A percentile compares a stretch with the other conserved stretches of the same genome.
These are phyloP conservation scores for Aureobasidium sp. DNA, from an alignment of 2,329 filamentous ascomycete genomes.

Conservation along the genomic window DNA sequence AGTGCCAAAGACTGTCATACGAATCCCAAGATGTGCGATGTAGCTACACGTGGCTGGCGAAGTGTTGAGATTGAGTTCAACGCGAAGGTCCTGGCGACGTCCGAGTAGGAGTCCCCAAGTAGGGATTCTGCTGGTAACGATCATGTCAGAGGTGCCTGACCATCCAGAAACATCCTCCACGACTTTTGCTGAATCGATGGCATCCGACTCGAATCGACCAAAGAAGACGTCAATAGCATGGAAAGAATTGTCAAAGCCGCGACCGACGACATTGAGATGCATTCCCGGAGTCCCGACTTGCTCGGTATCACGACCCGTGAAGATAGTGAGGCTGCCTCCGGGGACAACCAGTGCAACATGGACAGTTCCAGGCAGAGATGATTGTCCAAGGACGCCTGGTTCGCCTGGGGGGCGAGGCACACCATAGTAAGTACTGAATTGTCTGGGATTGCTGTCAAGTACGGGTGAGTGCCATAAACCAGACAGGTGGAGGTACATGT, in stretches of 20 bases:
- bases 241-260: constrained; percentile 9
- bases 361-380: background rate
- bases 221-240: constrained; percentile 16
- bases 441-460: background rate
- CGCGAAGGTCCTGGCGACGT: constrained; percentile 18
- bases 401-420: background rate
- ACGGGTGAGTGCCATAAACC: constrained; percentile 20
- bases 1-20: background rate
- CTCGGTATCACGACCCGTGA: background rate
- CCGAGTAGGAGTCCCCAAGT: constrained; percentile 24
- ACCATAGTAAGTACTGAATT: background rate
- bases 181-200: constrained; percentile 10
- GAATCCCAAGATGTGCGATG: background rate
- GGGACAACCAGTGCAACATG: constrained; percentile 15
- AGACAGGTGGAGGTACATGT: constrained; percentile 31
- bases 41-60: constrained; percentile 21
- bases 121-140: constrained; percentile 33
- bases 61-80: constrained; percentile 28
- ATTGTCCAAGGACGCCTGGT: background rate
- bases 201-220: background rate
- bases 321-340: background rate
- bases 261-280: background rate
- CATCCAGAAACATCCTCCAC: constrained; percentile 28
- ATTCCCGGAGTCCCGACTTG: constrained; percentile 8
- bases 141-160: constrained; percentile 29